Conservation (phyloP, 257 asterid species). For the Ajuga chamaepitys region DNA sequence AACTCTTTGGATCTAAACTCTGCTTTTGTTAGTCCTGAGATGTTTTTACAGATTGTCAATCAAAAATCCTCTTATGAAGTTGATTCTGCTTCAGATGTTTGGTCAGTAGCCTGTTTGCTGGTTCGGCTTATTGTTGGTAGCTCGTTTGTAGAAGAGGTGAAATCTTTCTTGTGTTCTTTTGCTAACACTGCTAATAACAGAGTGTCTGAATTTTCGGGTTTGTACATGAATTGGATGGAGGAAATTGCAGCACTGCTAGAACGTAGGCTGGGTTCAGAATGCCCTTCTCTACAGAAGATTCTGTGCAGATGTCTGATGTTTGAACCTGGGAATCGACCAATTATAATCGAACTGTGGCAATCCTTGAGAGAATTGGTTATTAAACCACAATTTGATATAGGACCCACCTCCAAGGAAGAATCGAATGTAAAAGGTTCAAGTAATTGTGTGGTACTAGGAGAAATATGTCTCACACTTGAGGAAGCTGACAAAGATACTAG, state of each 20-base stretch:
- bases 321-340: constrained; percentile 51
- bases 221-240: constrained; percentile 45
- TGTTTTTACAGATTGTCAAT: constrained; percentile 27
- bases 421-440: constrained; percentile 16
- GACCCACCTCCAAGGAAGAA: constrained; percentile 18
- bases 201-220: constrained; percentile 25
- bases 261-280: constrained; percentile 33
- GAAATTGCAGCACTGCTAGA: constrained; percentile 35
- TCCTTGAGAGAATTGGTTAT: constrained; percentile 43
- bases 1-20: constrained; percentile 17
- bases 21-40: constrained; percentile 70
- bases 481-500: constrained; percentile 29
- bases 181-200: constrained; percentile 22
- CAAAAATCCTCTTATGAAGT: constrained; percentile 29
- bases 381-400: constrained; percentile 32
- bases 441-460: constrained; percentile 41
- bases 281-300: constrained; percentile 27
- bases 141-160: constrained; percentile 41
- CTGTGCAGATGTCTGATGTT: constrained; percentile 53
- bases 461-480: constrained; percentile 26
- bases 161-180: constrained; percentile 24
- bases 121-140: constrained; percentile 51
- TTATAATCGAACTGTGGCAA: constrained; percentile 56
- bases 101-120: constrained; percentile 72
- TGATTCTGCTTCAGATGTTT: constrained; percentile 64